phyloP scores from a whole-genome alignment of 345 rosid species.

The Arabidopsis arenosa region DNA sequence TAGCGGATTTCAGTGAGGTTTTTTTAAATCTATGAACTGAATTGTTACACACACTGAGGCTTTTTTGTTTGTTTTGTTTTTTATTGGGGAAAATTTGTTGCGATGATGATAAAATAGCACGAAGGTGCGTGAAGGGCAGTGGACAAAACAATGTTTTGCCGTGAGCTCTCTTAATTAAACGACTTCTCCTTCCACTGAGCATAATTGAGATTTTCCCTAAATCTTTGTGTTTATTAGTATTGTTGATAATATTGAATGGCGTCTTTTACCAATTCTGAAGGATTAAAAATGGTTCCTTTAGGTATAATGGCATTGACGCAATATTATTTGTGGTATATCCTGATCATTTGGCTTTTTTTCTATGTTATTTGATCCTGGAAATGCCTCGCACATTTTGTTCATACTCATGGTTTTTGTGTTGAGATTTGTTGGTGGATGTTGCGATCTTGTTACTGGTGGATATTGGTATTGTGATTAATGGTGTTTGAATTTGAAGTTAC shows the following conservation, averaged over 20 bases:
- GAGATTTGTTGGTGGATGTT: no score
- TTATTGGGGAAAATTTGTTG: constrained; percentile 34
- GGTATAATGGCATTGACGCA: constrained; percentile 96
- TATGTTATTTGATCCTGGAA: constrained; percentile 79
- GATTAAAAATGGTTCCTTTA: constrained; percentile 61
- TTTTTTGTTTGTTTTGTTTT: not conserved
- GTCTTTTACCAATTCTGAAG: constrained; percentile 96
- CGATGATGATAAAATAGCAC: constrained; percentile 79
- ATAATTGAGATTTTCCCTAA: not conserved
- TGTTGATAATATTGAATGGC: constrained; percentile 36
- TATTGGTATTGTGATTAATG: no score
- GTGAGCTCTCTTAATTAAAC: constrained; percentile 72
- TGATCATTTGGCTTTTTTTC: constrained; percentile 49
- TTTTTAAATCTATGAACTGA: constrained; percentile 74
- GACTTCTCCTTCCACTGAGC: constrained; percentile 99
- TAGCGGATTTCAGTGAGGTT: constrained; percentile 99
- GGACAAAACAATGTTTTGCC: constrained; percentile 67
- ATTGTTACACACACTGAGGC: constrained; percentile 99
- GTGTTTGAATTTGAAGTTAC: no score
- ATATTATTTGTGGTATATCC: constrained; percentile 75
- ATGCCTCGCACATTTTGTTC: constrained; percentile 55
- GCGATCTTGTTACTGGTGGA: no score
- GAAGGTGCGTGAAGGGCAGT: constrained; percentile 75
- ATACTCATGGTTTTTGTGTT: no score
- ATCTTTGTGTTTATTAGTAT: no score